Base-by-base conservation (phyloP, 371 early-diverging fungal species). In the Phascolomyces articulosus region DNA sequence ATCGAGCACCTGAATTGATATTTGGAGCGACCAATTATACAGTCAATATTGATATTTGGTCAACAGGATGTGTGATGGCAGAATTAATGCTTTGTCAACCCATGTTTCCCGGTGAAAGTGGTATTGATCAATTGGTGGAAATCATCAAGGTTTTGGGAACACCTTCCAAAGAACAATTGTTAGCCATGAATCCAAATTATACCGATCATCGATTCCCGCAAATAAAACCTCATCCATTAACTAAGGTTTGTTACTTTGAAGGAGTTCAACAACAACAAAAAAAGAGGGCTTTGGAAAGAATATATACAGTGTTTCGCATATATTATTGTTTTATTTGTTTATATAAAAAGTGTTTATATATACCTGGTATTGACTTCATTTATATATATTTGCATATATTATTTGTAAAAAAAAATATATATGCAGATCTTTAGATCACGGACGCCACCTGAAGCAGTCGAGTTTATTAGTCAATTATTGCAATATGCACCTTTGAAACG, bases 141-240 rank as follows among this genome's bases (percentile, higher is more conserved):
- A 99, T 99, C 71, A 99, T 99, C 85, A 97, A 97, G 80, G 94
- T 98, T 1, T 87, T 99, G 24, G 99, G 99, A 29, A 99, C 99
- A 15, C 99, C 99, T 15, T 91, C 96, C 26, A 90, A 93, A 66
- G 96, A 97, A 62, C 97, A 98, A 75, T 93, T 98, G 68, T 85
- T 91, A 64, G 87, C 93, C 48, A 97, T 98, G 96, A 98, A 98
- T 77, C 95, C 94, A 44, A 92, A 93, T 83, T 97, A 98, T 74
- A 95, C 95, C 67, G 98, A 98, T 72, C 97, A 97, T 85, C 95
- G 95, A 65, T 98, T 98, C 80, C 98, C 99, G 65, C 95, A 94
- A 76, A 98, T 98, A 73, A 95, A 95, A 74, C 91, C 98, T 18
- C 93, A 93, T 63, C 89, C 95, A 23, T 96, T 97, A 75, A 75